phyloP scores from a whole-genome alignment of 371 early-diverging fungal species.

The Batrachochytrium dendrobatidis region DNA sequence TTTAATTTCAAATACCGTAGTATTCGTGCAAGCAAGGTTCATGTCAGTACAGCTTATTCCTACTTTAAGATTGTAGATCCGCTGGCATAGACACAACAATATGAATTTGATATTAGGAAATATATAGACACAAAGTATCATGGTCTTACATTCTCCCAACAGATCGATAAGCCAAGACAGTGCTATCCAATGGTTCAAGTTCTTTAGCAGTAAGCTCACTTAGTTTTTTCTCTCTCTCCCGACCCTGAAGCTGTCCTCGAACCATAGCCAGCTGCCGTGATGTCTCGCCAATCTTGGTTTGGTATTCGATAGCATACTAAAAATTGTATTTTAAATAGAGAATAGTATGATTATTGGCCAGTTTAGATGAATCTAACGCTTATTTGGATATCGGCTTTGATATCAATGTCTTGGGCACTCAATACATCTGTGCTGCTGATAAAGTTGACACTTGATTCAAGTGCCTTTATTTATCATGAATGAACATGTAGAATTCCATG shows the following conservation, averaged over 20 bases:
- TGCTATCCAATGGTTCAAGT: slow-evolving; percentile 17
- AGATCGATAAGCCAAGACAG: slow-evolving; percentile 29
- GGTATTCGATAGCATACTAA: slow-evolving; percentile 29
- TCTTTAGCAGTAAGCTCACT: slow-evolving; percentile 37
- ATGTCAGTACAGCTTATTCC: background rate
- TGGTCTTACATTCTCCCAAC: slow-evolving; percentile 36
- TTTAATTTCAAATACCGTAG: background rate
- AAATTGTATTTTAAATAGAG: too few species aligned
- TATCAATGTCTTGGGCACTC: too few species aligned
- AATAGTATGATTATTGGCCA: too few species aligned
- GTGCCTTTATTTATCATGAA: too few species aligned
- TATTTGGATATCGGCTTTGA: too few species aligned
- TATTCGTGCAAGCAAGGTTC: background rate
- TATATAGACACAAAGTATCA: background rate
- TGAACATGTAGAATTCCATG: too few species aligned
- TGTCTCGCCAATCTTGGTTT: slow-evolving; percentile 28
- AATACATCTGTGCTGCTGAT: too few species aligned
- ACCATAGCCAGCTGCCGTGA: slow-evolving; percentile 28
- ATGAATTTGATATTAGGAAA: background rate
- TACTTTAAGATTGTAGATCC: background rate
- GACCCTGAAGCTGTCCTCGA: slow-evolving; percentile 21
- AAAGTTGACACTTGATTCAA: too few species aligned
- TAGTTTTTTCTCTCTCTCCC: slow-evolving; percentile 31
- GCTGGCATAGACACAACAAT: background rate
- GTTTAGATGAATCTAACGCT: too few species aligned